phyloP scores from a whole-genome alignment of 805 yeast genomes.

The Starmerella floricola region DNA sequence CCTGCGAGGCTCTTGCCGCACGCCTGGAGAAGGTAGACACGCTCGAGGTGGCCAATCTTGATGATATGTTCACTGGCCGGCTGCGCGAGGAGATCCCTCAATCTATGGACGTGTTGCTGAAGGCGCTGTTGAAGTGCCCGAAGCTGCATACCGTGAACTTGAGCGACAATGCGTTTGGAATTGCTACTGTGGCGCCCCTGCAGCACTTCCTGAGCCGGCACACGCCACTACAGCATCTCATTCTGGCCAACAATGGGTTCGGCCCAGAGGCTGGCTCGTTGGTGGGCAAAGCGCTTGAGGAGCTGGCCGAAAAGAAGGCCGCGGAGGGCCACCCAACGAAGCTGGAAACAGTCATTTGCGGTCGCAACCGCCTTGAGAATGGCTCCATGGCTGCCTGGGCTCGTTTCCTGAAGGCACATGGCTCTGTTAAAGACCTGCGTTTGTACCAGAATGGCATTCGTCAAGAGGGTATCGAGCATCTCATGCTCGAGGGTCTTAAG shows the following conservation, averaged over 20 bases:
- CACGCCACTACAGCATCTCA: conserved; percentile 68
- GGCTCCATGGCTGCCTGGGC: conserved; percentile 83
- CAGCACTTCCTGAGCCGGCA: conserved; percentile 68
- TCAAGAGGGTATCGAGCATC: conserved; percentile 74
- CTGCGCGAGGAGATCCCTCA: conserved; percentile 88
- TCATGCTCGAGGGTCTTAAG: conserved; percentile 61
- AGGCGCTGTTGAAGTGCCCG: conserved; percentile 57
- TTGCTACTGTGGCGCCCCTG: conserved; percentile 83
- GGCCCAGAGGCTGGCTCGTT: conserved; percentile 97
- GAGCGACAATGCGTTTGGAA: conserved; percentile 93
- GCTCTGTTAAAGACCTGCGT: conserved; percentile 56
- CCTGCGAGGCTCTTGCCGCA: conserved; percentile 59
- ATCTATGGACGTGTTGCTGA: conserved; percentile 59
- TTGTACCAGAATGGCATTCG: conserved; percentile 95
- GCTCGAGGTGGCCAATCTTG: conserved; percentile 59
- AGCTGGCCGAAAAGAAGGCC: conserved; percentile 53
- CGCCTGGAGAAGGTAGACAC: conserved; percentile 34
- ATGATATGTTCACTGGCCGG: conserved; percentile 91
- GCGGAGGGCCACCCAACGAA: conserved; percentile 39
- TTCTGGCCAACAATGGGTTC: conserved; percentile 89
- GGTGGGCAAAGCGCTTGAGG: conserved; percentile 74
- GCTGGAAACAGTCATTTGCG: conserved; percentile 76
- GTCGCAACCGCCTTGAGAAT: conserved; percentile 91
- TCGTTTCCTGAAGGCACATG: conserved; percentile 71
- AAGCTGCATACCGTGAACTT: conserved; percentile 64